Evolutionary conservation across 306 rosid species (phyloP), one percentile per base, ranked within the genome.

Genomic region (Gleditsia sinensis): DNA sequence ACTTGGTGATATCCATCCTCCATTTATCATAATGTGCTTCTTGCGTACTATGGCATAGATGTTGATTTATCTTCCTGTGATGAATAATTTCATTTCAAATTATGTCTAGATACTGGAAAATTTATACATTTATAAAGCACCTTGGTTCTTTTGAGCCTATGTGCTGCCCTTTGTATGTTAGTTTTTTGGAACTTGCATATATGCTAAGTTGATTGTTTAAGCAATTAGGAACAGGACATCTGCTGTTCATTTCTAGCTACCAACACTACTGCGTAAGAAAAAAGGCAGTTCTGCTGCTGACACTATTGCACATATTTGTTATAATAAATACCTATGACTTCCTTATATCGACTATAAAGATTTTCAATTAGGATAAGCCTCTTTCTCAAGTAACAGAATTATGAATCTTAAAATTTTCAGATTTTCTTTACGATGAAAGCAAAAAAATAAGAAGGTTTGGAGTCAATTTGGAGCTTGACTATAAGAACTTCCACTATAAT

Each of bases 141-240:
- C 19, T 58, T 49, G 32, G 9, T 13, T 28, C 14, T 58, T 67
- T 14, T 12, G 53, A 12, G 19, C 37, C 33, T 45, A 19, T 57
- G 20, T 53, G 32, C 39, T 17, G 10, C 57, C 58, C 19, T 43
- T 23, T 57, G 53, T 57, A 16, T 72, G 69, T 43, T 32, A 55
- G 40, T 17, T 24, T n/a, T 45, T 40, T 72, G 69, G 62, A 53
- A 36, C 34, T 42, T 65, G 55, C 36, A 14, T 40, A 62, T 78
- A 40, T 40, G 40, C 19, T 42, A 23, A 24, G 27, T 37, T 32
- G 1, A 30, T 21, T 53, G 37, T 13, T 63, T 57, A 50, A 39
- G 54, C 50, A 64, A 37, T 49, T 25, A 54, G 66, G 64, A 51
- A 9, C 20, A 9, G 28, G 25, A 10, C 37, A 7, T 30, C 21